Conservation (phyloP, 768 basidiomycete genomes). For the Boletus reticuloceps region DNA sequence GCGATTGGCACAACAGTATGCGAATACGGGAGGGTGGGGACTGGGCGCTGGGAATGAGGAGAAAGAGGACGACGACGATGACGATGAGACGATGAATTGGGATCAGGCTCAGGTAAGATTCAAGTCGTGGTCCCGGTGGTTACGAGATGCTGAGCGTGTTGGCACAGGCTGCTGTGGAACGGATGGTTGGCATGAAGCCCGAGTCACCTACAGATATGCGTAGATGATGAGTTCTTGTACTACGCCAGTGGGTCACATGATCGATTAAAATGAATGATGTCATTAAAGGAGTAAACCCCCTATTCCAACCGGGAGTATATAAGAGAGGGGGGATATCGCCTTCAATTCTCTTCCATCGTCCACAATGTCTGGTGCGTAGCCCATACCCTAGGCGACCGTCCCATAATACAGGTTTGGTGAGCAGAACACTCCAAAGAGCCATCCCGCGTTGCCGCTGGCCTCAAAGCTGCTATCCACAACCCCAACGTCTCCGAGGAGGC, state of each 20-base stretch:
- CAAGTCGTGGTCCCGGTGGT: not conserved
- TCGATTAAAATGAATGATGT: not conserved
- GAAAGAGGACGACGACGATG: constrained; percentile 63
- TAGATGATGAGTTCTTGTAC: constrained; percentile 11
- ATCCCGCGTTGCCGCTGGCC: constrained; percentile 50
- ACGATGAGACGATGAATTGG: constrained; percentile 63
- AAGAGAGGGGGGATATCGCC: not conserved
- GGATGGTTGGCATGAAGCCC: constrained; percentile 53
- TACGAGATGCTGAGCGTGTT: not conserved
- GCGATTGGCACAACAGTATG: constrained; percentile 38
- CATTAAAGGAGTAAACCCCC: constrained; percentile 2
- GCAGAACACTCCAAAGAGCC: constrained; percentile 38
- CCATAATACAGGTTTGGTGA: not conserved
- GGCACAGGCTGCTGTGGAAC: constrained; percentile 50
- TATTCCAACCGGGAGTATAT: constrained; percentile 2
- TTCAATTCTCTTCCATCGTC: not conserved
- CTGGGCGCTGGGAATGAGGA: constrained; percentile 61
- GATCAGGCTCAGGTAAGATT: constrained; percentile 61
- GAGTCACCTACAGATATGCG: constrained; percentile 28
- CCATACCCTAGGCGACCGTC: fast-evolving
- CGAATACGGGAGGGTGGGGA: constrained; percentile 73
- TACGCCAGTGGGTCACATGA: constrained; percentile 11
- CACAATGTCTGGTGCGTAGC: constrained; percentile 15
- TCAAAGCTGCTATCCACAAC: constrained; percentile 59
- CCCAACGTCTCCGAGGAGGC: constrained; percentile 56